Conservation (phyloP, 2,329 filamentous ascomycete genomes). For the Cladosporium halotolerans region DNA sequence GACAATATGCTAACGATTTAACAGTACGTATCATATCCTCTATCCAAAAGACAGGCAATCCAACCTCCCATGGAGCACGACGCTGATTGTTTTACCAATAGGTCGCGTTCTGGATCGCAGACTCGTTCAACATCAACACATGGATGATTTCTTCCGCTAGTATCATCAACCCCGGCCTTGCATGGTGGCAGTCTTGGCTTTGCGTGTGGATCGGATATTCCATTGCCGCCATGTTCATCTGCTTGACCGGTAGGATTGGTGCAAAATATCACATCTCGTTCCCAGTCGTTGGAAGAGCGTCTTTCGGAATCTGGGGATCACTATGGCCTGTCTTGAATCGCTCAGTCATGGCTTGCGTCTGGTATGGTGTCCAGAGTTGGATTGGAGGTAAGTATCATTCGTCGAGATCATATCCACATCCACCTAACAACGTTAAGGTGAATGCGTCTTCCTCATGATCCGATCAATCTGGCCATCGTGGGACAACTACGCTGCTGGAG, state of each 20-base stretch:
- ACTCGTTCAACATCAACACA: slow-evolving; percentile 53
- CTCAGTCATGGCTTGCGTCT: slow-evolving; percentile 79
- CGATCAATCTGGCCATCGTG: slow-evolving; percentile 66
- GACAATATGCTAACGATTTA: slow-evolving; percentile 52
- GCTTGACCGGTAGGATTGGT: slow-evolving; percentile 41
- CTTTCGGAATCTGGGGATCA: slow-evolving; percentile 71
- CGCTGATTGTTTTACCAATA: background rate
- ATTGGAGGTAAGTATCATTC: slow-evolving; percentile 57
- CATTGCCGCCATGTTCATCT: slow-evolving; percentile 24
- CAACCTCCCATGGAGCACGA: background rate
- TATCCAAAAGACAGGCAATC: slow-evolving; percentile 38
- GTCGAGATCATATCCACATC: background rate
- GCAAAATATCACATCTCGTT: slow-evolving; percentile 50
- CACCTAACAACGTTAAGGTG: background rate
- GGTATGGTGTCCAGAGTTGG: slow-evolving; percentile 81
- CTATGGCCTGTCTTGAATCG: slow-evolving; percentile 87
- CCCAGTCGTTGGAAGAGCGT: slow-evolving; percentile 50
- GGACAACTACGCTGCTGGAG: slow-evolving; percentile 33
- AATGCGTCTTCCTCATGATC: slow-evolving; percentile 83
- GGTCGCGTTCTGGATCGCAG: slow-evolving; percentile 75
- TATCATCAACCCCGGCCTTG: slow-evolving; percentile 43
- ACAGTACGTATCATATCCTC: slow-evolving; percentile 48
- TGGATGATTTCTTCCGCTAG: slow-evolving; percentile 48
- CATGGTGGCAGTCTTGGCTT: slow-evolving; percentile 32
- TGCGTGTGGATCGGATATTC: slow-evolving; percentile 61